Evolutionary conservation across 192 early-diverging fungal species (phyloP), one percentile per base, ranked within the genome.

Genomic region (Gamsiella multidivaricata): DNA sequence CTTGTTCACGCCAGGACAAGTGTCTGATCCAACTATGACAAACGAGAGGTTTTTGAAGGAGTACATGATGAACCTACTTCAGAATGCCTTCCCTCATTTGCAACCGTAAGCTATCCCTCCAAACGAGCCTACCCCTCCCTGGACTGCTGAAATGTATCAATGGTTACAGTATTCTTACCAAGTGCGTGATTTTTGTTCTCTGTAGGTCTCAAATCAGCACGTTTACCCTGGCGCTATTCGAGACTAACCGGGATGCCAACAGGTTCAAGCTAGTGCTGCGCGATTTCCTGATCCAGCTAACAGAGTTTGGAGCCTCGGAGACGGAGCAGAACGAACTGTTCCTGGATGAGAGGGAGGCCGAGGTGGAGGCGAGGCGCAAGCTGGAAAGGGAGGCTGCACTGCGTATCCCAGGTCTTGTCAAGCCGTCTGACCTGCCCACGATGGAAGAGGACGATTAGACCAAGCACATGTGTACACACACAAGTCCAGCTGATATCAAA

Each of bases 391-490:
- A 94, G 67, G 87, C 88, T 59, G 94, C 94, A 11, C 79, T 94
- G 56, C 81, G 84, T 69, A 91, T 99, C 82, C 97, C 97, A 17
- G 97, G 97, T 46, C 93, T 99, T 91, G 85, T 99, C 59, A 99
- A 99, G 82, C 96, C 97, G 5, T 83, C 86, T 12, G 94, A 95
- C 37, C 81, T 92, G 80, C 87, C 87, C 22, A 82, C 80, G 32
- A 87, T 81, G 65, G 84, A 87, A 22, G 82, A 85, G 54, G 81
- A 86, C n/a, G 78, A 82, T 49, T 79, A 70, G 67, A 59, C n/a
- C n/a, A n/a, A n/a, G n/a, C n/a, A n/a, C n/a, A n/a, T n/a, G n/a
- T n/a, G n/a, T n/a, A n/a, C n/a, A n/a, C n/a, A n/a, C n/a, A n/a
- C n/a, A n/a, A n/a, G n/a, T n/a, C n/a, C n/a, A n/a, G n/a, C n/a